Conservation (phyloP, 2,329 filamentous ascomycete species). For the Pestalotiopsis sp. region DNA sequence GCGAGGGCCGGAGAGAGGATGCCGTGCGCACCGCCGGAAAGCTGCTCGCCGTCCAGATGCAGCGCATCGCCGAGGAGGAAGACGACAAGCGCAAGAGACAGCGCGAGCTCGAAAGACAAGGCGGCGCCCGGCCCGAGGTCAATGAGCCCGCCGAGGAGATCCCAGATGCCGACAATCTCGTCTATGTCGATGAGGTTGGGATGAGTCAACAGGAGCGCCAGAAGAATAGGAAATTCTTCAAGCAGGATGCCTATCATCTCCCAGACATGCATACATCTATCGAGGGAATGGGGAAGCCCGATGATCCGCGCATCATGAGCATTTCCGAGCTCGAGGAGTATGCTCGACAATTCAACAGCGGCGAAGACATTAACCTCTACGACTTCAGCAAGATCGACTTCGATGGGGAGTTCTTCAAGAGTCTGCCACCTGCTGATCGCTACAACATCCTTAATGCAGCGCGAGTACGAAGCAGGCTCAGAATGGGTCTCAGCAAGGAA, state of each 20-base stretch:
- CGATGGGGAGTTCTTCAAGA: conserved; percentile 92
- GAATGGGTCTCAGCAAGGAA: conserved; percentile 96
- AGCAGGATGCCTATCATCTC: conserved; percentile 93
- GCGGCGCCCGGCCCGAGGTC: conserved; percentile 28
- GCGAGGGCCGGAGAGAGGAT: conserved; percentile 92
- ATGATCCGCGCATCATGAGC: conserved; percentile 96
- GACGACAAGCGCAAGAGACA: conserved; percentile 62
- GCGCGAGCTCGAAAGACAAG: conserved; percentile 46
- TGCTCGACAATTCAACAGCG: conserved; percentile 86
- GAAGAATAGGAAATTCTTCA: conserved; percentile 78
- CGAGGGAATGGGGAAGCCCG: conserved; percentile 82
- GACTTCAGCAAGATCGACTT: conserved; percentile 99
- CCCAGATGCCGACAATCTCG: conserved; percentile 68
- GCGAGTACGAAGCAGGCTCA: conserved; percentile 79
- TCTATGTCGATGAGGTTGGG: conserved; percentile 89
- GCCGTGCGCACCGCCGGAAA: conserved; percentile 89
- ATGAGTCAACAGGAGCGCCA: conserved; percentile 78
- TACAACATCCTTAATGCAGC: conserved; percentile 99
- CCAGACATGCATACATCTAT: conserved; percentile 82
- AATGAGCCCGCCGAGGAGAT: conserved; percentile 67
- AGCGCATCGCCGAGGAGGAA: conserved; percentile 85
- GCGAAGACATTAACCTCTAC: conserved; percentile 89
- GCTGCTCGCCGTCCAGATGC: conserved; percentile 91
- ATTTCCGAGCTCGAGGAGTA: conserved; percentile 93
- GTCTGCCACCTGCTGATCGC: conserved; percentile 83